Conservation (phyloP, 805 yeast genomes). For the Hanseniaspora mollemarum region DNA sequence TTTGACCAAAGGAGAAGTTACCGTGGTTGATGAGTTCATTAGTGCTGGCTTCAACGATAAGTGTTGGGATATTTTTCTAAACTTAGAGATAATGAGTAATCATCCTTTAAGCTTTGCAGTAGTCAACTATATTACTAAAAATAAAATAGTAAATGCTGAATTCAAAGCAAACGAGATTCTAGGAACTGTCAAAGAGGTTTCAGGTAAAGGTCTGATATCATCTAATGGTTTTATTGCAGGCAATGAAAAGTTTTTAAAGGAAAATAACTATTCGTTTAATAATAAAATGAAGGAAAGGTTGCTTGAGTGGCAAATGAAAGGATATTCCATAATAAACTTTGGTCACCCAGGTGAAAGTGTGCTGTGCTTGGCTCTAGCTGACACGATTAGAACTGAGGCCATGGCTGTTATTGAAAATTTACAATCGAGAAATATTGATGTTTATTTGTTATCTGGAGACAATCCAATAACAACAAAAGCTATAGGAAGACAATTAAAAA, state of each 20-base stretch:
- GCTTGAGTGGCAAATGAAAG: constrained; percentile 47
- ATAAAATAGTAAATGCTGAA: constrained; percentile 7
- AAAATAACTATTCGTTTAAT: constrained; percentile 34
- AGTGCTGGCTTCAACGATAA: constrained; percentile 35
- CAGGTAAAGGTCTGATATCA: constrained; percentile 46
- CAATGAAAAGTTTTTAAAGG: constrained; percentile 47
- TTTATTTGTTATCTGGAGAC: constrained; percentile 75
- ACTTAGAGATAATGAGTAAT: constrained; percentile 49
- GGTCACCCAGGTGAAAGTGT: constrained; percentile 34
- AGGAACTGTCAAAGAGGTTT: constrained; percentile 31
- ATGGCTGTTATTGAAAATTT: constrained; percentile 38
- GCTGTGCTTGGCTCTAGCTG: constrained; percentile 49
- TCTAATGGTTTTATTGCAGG: constrained; percentile 39
- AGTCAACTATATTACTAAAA: constrained; percentile 31
- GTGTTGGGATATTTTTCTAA: background rate
- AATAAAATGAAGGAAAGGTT: constrained; percentile 31
- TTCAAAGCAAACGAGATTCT: constrained; percentile 7
- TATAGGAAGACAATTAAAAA: constrained; percentile 53
- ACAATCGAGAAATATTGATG: constrained; percentile 35
- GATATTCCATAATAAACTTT: constrained; percentile 52
- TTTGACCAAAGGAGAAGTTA: constrained; percentile 48
- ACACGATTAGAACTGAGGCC: constrained; percentile 49
- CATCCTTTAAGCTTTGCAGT: constrained; percentile 62
- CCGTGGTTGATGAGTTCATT: constrained; percentile 23
- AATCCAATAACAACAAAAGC: constrained; percentile 55